Evolutionary conservation across 2,329 filamentous ascomycete genomes (phyloP), one percentile per base, ranked within the genome.

Genomic region (Colletotrichum sidae): DNA sequence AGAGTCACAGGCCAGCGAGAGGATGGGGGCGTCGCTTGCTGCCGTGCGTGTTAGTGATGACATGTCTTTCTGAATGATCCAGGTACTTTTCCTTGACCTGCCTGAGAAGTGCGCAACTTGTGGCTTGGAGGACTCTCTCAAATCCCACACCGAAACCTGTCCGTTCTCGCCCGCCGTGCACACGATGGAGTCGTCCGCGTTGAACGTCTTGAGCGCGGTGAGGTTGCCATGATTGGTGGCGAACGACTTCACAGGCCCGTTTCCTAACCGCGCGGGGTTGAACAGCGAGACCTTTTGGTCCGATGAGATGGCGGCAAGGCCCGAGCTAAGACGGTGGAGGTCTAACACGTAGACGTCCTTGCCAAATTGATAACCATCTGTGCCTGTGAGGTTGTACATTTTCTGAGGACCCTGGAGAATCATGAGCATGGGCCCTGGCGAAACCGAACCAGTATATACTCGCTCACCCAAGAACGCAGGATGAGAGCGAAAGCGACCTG

Each of bases 161-260:
- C 92, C 92, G 73, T 94, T 89, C 74, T 91, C 86, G 51, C 92
- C 92, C 0, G 90, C 87, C 0, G 92, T 94, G 65, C 86, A 87
- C 6, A 93, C 80, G 17, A 89, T 73, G 5, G 83, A 83, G 35
- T 81, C 82, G 17, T 76, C 76, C 6, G 77, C 78, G 65, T 87
- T 86, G 51, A 87, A 84, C 1, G 84, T 80, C 56, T 84, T 83
- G 37, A 92, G 79, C 67, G 86, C 88, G 12, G 88, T 89, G 69
- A 93, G 79, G 67, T 90, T 90, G 6, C 84, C 82, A 68, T 92
- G 88, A 38, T 83, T 79, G 9, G 84, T 86, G 41, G 75, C 73
- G 52, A 87, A 77, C 8, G 78, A 78, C 55, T 80, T 79, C 34
- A 84, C 69, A 3, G 86, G 83, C 0, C 86, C 82, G 3, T 80